Evolutionary conservation across 2,329 filamentous ascomycete species (phyloP).

Genomic region (Cordyceps javanica): DNA sequence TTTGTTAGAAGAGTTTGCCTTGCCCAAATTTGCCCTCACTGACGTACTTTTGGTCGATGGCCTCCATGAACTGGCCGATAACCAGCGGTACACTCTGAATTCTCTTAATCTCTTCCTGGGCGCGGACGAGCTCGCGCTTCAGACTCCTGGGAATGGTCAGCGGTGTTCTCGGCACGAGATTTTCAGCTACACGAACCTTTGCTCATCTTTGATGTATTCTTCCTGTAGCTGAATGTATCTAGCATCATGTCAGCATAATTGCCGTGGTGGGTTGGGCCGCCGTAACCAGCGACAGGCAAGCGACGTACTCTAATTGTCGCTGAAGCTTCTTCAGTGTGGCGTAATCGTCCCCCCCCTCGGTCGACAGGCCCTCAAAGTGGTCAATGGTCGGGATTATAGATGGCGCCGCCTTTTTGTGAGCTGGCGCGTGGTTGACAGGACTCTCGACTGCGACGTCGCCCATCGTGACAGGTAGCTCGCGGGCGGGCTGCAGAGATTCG

Average conservation of each 20-base stretch:
- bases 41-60: constrained; percentile 97
- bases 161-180: neutral
- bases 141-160: constrained; percentile 58
- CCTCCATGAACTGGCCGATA: constrained; percentile 99
- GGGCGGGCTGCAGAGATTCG: neutral
- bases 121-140: constrained; percentile 93
- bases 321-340: constrained; percentile 94
- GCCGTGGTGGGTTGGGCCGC: too few species aligned
- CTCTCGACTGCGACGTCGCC: constrained; percentile 82
- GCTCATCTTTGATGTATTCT: constrained; percentile 99
- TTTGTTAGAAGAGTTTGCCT: constrained; percentile 15
- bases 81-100: constrained; percentile 98
- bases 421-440: constrained; percentile 64
- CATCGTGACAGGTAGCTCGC: constrained; percentile 48
- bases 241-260: constrained; percentile 20
- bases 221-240: constrained; percentile 96
- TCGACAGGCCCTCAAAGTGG: constrained; percentile 74
- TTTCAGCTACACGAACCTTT: constrained; percentile 53
- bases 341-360: constrained; percentile 86
- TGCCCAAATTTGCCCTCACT: too few species aligned
- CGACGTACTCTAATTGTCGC: constrained; percentile 79
- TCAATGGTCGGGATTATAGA: constrained; percentile 86
- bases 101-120: constrained; percentile 98
- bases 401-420: constrained; percentile 74
- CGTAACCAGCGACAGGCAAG: neutral